Evolutionary conservation across 1,139 yeast species (phyloP).

Genomic region (Barnettozyma hawaiiensis): DNA sequence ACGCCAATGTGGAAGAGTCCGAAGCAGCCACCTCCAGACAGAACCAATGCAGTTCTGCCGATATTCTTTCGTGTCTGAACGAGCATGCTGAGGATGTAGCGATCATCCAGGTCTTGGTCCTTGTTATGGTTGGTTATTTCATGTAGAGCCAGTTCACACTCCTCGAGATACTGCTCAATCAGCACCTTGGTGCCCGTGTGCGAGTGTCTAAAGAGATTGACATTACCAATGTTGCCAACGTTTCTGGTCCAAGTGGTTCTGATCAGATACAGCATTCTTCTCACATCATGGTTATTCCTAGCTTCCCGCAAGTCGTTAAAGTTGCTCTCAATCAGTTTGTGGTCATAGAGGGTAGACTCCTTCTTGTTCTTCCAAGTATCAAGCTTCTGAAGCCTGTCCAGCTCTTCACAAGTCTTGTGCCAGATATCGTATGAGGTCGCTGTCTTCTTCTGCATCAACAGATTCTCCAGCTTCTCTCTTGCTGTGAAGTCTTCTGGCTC

Average conservation of each 20-base stretch:
- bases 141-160: constrained; percentile 62
- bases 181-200: constrained; percentile 80
- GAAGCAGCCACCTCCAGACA: constrained; percentile 94
- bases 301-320: constrained; percentile 58
- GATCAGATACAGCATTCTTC: constrained; percentile 60
- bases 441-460: constrained; percentile 47
- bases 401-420: constrained; percentile 53
- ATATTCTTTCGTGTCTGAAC: constrained; percentile 86
- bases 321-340: constrained; percentile 48
- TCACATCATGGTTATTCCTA: constrained; percentile 50
- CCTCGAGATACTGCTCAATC: constrained; percentile 77
- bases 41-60: constrained; percentile 87
- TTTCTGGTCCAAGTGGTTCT: constrained; percentile 84
- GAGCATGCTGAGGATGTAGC: constrained; percentile 67
- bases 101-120: constrained; percentile 52
- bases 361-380: constrained; percentile 66
- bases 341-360: constrained; percentile 66
- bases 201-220: constrained; percentile 68
- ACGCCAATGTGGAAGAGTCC: constrained; percentile 94
- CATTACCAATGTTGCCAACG: constrained; percentile 83
- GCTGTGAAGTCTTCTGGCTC: constrained; percentile 16
- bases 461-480: constrained; percentile 28
- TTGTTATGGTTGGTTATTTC: constrained; percentile 26
- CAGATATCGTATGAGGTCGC: constrained; percentile 68
- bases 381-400: constrained; percentile 61